Evolutionary conservation across 768 basidiomycete species (phyloP), one percentile per base, ranked within the genome.

Genomic region (Lenzites betulinus): DNA sequence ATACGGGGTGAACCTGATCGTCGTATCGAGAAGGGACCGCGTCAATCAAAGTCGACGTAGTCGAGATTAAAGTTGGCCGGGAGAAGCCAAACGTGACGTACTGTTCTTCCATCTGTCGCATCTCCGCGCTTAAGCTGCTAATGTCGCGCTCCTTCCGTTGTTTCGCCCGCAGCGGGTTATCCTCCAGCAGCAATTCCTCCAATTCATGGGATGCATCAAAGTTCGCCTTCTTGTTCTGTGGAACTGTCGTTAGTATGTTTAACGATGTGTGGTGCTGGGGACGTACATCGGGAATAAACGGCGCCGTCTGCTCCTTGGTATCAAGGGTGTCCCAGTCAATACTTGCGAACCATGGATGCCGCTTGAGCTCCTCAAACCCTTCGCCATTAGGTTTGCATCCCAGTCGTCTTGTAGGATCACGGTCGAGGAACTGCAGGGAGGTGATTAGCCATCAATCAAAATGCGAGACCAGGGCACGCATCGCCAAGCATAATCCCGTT

Each of bases 71-170:
- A 50, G 54, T 42, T 50, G 33, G 22, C 11, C 15, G 42, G 52
- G 22, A 57, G 30, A 48, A 55, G 58, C 35, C 63, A 65, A 52
- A n/a, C 4, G 26, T 55, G 52, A 77, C 83, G 60, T 69, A 98
- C 95, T 96, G 95, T 72, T 98, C 95, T 75, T 99, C 97, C 95
- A 98, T 97, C 77, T 94, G 89, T 61, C 92, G 80, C 92, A 95
- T 95, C 74, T 99, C 97, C 0, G 85, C 83, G 62, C 90, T 93
- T 52, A 99, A 75, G 58, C 86, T 88, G 61, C 79, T 83, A 54
- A 86, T 72, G 67, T 97, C 95, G 66, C 95, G 91, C 59, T 87
- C 88, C 73, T 96, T 98, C 51, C 96, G 86, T 62, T 90, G 88
- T 70, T 93, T 89, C 9, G 96, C 95, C 72, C 98, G 98, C 56